phyloP scores from a whole-genome alignment of 352 stramenopile genomes.

The Globisporangium perplexum region DNA sequence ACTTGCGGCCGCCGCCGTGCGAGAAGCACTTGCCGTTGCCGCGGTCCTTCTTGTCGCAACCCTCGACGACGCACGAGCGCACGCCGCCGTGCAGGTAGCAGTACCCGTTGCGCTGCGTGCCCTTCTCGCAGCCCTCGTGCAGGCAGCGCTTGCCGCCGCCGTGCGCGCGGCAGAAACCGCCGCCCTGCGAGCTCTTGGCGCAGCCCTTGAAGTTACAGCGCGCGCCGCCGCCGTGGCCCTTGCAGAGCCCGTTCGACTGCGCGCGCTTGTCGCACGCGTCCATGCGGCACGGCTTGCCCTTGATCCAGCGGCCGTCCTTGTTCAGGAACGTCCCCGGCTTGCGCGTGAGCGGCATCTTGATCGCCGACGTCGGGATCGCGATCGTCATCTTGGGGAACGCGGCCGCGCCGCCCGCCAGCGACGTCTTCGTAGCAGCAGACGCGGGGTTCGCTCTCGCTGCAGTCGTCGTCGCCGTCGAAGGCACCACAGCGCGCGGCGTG shows the following conservation, averaged over 20 bases:
- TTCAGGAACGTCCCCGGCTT: constrained; percentile 83
- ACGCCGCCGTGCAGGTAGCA: constrained; percentile 79
- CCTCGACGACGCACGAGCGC: constrained; percentile 58
- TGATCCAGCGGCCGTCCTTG: constrained; percentile 86
- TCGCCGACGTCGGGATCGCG: constrained; percentile 17
- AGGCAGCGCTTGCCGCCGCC: constrained; percentile 78
- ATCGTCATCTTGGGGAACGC: constrained; percentile 25
- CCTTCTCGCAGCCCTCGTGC: constrained; percentile 68
- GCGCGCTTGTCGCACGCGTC: constrained; percentile 69
- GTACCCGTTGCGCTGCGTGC: constrained; percentile 74
- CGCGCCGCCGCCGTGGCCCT: constrained; percentile 72
- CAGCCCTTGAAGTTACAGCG: constrained; percentile 73
- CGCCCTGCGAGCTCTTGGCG: constrained; percentile 69
- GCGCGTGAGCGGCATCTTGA: constrained; percentile 37
- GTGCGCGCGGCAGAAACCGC: constrained; percentile 69
- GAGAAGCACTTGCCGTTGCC: constrained; percentile 82
- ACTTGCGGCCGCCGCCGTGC: constrained; percentile 67
- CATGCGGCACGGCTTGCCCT: constrained; percentile 76
- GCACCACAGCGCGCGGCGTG: constrained; percentile 2
- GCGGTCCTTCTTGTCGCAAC: constrained; percentile 79
- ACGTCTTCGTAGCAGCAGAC: not conserved
- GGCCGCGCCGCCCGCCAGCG: constrained; percentile 12
- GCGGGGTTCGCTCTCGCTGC: constrained; percentile 3
- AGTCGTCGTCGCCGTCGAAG: not conserved
- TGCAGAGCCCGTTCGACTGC: constrained; percentile 77